phyloP scores from a whole-genome alignment of 257 asterid species.

The Solanum appendiculatum region DNA sequence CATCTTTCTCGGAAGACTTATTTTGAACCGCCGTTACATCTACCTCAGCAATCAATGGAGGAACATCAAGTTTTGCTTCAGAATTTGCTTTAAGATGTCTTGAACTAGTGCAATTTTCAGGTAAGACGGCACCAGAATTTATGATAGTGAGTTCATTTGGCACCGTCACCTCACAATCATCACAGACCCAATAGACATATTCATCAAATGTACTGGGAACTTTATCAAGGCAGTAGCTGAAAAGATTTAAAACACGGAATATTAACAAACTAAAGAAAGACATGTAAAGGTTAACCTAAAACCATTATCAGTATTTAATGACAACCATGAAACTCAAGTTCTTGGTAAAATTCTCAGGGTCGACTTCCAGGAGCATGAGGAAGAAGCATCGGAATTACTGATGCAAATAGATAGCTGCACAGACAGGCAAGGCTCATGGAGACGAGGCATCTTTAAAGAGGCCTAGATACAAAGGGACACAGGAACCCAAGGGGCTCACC shows the following conservation, averaged over 20 bases:
- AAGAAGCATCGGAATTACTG: neutral
- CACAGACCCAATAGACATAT: slow-evolving; percentile 18
- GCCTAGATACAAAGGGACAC: neutral
- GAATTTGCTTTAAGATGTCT: neutral
- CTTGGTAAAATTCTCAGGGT: neutral
- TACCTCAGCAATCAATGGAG: neutral
- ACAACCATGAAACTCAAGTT: neutral
- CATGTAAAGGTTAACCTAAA: neutral
- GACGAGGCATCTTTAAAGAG: neutral
- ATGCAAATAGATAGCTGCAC: neutral
- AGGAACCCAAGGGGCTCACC: neutral
- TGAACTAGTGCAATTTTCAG: neutral
- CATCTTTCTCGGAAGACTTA: neutral
- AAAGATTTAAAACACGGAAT: neutral
- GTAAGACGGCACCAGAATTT: neutral
- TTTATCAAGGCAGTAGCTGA: slow-evolving; percentile 18
- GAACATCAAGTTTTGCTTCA: neutral
- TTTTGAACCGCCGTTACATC: neutral
- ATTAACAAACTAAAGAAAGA: neutral
- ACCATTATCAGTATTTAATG: neutral
- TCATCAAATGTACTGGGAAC: slow-evolving; percentile 8
- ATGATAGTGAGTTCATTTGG: neutral
- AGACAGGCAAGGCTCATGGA: neutral
- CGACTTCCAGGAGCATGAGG: neutral
- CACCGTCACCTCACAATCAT: neutral